Conservation (phyloP, 805 yeast genomes). For the Hanseniaspora mollemarum region DNA sequence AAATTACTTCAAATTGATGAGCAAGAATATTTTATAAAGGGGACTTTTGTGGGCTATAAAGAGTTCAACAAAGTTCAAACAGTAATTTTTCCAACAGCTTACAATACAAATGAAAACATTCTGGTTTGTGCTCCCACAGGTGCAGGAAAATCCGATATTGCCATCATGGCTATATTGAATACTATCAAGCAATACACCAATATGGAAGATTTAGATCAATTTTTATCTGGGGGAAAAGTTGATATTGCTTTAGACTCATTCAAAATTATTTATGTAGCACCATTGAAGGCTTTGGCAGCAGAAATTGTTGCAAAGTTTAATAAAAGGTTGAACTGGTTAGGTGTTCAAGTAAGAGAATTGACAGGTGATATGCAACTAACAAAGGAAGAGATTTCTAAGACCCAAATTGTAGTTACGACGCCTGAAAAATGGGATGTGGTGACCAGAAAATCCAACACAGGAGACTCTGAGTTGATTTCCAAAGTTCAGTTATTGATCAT, state of each 20-base stretch:
- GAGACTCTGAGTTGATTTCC: slow-evolving; percentile 72
- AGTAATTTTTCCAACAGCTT: slow-evolving; percentile 82
- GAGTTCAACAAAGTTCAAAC: slow-evolving; percentile 81
- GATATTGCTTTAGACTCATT: slow-evolving; percentile 73
- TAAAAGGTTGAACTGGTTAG: slow-evolving; percentile 68
- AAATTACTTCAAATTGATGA: slow-evolving; percentile 47
- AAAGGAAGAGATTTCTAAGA: slow-evolving; percentile 60
- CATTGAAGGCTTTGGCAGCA: slow-evolving; percentile 87
- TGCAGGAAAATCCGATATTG: slow-evolving; percentile 95
- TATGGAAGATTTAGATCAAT: slow-evolving; percentile 31
- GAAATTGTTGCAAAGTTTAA: slow-evolving; percentile 89
- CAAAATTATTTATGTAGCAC: slow-evolving; percentile 87
- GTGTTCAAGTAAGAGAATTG: slow-evolving; percentile 72
- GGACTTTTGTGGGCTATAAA: slow-evolving; percentile 70
- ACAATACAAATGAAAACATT: slow-evolving; percentile 88
- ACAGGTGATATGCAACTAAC: slow-evolving; percentile 95
- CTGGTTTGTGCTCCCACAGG: slow-evolving; percentile 95
- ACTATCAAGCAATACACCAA: slow-evolving; percentile 62
- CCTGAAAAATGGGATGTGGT: slow-evolving; percentile 98
- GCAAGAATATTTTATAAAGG: slow-evolving; percentile 66
- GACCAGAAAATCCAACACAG: slow-evolving; percentile 71
- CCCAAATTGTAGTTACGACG: slow-evolving; percentile 85
- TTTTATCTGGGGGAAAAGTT: slow-evolving; percentile 32
- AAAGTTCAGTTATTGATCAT: slow-evolving; percentile 79
- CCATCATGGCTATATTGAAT: slow-evolving; percentile 66